Conservation (phyloP, 345 rosid species). For the Ricinus communis region DNA sequence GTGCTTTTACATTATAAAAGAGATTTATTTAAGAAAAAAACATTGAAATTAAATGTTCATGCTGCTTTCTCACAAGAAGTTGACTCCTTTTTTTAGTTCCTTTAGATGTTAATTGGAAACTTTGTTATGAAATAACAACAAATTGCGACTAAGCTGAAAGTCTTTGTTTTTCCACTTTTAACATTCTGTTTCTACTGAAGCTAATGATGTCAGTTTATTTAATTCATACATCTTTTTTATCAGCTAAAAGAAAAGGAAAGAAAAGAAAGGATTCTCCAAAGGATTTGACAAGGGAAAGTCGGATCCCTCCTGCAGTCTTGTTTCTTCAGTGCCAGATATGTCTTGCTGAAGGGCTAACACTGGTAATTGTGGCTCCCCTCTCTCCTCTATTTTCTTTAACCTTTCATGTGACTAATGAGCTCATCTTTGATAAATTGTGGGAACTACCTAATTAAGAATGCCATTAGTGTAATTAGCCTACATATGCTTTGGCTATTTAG, state of each 20-base stretch:
- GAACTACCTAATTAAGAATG: not conserved
- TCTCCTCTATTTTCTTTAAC: not conserved
- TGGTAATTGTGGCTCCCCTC: conserved; percentile 46
- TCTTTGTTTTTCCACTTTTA: not conserved
- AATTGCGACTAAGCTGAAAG: not conserved
- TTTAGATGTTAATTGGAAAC: not conserved
- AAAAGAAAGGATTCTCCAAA: conserved; percentile 67
- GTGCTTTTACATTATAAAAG: not conserved
- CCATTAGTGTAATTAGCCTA: not conserved
- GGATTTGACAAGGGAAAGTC: conserved; percentile 57
- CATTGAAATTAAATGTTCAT: not conserved
- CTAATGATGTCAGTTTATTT: conserved; percentile 7
- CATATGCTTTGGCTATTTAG: not conserved
- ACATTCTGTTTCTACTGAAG: not conserved
- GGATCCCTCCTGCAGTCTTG: conserved; percentile 63
- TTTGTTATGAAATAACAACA: not conserved
- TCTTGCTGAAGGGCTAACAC: conserved; percentile 88
- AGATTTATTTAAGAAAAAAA: not conserved
- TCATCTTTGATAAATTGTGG: not conserved
- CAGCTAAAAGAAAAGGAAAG: conserved; percentile 84
- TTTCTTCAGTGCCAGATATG: conserved; percentile 81
- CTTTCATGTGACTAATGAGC: not conserved
- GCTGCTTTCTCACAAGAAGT: not conserved
- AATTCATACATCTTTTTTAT: conserved; percentile 18
- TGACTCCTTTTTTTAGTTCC: not conserved